These are phyloP conservation scores for Colletotrichum sp. DNA, from an alignment of 2,329 filamentous ascomycete species.

Conservation along the genomic window DNA sequence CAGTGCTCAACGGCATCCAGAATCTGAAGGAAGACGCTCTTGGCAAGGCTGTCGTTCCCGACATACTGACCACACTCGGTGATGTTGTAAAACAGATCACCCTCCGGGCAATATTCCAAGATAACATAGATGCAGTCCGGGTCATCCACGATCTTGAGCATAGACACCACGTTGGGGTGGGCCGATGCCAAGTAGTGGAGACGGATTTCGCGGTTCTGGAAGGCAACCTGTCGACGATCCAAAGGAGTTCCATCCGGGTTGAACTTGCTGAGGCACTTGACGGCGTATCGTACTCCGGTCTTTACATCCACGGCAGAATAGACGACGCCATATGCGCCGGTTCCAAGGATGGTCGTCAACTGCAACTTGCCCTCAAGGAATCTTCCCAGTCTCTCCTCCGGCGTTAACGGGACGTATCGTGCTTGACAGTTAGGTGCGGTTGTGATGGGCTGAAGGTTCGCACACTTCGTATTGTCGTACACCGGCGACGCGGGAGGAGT, in stretches of 20 bases:
- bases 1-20: conserved; percentile 96
- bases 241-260: conserved; percentile 73
- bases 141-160: conserved; percentile 92
- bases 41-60: conserved; percentile 87
- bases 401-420: conserved; percentile 63
- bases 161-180: conserved; percentile 91
- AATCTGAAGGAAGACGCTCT: conserved; percentile 90
- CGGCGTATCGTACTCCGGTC: conserved; percentile 84
- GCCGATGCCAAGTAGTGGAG: conserved; percentile 88
- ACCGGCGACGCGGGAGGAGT: conserved; percentile 63
- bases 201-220: conserved; percentile 91
- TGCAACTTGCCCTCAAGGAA: conserved; percentile 84
- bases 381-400: conserved; percentile 86
- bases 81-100: conserved; percentile 96
- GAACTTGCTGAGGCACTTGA: conserved; percentile 95
- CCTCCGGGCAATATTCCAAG: conserved; percentile 95
- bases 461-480: conserved; percentile 55
- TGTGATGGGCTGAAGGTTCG: conserved; percentile 41
- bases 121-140: conserved; percentile 94
- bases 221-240: conserved; percentile 84
- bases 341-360: conserved; percentile 84
- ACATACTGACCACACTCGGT: conserved; percentile 94
- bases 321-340: conserved; percentile 95
- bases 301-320: conserved; percentile 88
- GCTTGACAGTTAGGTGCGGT: conserved; percentile 42